Conservation (phyloP, 2,329 filamentous ascomycete genomes). For the Pyricularia sp. region DNA sequence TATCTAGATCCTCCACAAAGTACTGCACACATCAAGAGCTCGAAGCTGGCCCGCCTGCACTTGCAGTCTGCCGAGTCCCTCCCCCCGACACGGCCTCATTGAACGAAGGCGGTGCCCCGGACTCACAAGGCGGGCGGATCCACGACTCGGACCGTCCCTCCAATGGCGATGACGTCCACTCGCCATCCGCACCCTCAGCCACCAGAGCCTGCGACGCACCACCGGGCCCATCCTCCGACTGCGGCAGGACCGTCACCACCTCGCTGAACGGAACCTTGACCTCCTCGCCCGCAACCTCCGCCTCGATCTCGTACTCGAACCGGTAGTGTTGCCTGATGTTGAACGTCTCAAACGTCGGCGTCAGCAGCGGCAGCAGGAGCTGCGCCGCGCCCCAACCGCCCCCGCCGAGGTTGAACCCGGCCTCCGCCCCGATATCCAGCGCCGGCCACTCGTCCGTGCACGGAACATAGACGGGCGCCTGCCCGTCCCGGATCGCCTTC, state of each 20-base stretch:
- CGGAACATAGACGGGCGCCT: neutral
- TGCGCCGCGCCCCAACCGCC: neutral
- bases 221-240: neutral
- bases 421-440: neutral
- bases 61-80: too few species aligned
- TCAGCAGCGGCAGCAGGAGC: neutral
- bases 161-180: neutral
- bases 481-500: too few species aligned
- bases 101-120: too few species aligned
- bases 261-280: neutral
- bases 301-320: neutral
- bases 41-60: neutral
- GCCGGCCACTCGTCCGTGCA: neutral
- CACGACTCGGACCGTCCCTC: neutral
- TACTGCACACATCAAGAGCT: neutral
- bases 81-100: too few species aligned
- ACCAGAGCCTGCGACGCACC: neutral
- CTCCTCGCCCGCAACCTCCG: neutral
- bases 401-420: neutral
- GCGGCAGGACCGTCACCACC: neutral
- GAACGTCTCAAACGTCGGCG: neutral
- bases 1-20: too few species aligned
- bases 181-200: neutral
- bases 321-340: neutral
- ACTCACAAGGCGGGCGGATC: too few species aligned